These are phyloP conservation scores for Blumeriella jaapii DNA, from an alignment of 2,329 filamentous ascomycete genomes.

Conservation along the genomic window DNA sequence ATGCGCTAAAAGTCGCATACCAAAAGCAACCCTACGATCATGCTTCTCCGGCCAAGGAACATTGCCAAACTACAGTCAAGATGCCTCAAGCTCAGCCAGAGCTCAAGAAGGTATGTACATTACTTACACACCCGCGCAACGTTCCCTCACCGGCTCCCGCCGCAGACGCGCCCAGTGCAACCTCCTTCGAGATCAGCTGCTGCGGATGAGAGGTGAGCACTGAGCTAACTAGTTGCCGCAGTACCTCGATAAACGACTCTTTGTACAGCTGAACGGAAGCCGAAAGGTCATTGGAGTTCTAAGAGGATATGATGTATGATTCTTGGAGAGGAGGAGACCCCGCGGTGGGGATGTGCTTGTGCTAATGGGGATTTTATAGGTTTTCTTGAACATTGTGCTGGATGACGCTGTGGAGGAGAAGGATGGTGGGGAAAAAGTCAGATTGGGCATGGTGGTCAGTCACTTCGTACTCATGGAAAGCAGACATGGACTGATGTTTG, in stretches of 20 bases:
- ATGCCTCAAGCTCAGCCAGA: slow-evolving; percentile 99
- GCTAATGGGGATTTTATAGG: slow-evolving; percentile 44
- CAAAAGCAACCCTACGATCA: background rate
- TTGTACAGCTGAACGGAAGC: slow-evolving; percentile 95
- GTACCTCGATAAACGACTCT: slow-evolving; percentile 99
- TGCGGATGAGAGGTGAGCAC: slow-evolving; percentile 46
- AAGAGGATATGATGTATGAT: slow-evolving; percentile 82
- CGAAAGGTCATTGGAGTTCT: slow-evolving; percentile 93
- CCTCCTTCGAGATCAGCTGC: background rate
- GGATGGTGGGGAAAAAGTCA: slow-evolving; percentile 76
- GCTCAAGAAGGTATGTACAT: slow-evolving; percentile 74
- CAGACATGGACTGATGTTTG: slow-evolving; percentile 9
- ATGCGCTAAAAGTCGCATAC: slow-evolving; percentile 7
- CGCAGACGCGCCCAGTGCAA: slow-evolving; percentile 12
- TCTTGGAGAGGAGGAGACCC: background rate
- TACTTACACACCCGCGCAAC: slow-evolving; percentile 6
- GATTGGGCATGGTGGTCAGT: slow-evolving; percentile 85
- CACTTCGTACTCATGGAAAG: slow-evolving; percentile 17
- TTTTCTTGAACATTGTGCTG: slow-evolving; percentile 95
- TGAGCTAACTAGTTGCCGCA: slow-evolving; percentile 31
- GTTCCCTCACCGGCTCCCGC: slow-evolving; percentile 5
- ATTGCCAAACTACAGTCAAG: slow-evolving; percentile 24
- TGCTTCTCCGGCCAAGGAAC: background rate
- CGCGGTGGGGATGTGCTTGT: background rate
- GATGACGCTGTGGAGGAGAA: slow-evolving; percentile 97